These are phyloP conservation scores for Spiraea crenata DNA, from an alignment of 331 rosid genomes.

Conservation along the genomic window DNA sequence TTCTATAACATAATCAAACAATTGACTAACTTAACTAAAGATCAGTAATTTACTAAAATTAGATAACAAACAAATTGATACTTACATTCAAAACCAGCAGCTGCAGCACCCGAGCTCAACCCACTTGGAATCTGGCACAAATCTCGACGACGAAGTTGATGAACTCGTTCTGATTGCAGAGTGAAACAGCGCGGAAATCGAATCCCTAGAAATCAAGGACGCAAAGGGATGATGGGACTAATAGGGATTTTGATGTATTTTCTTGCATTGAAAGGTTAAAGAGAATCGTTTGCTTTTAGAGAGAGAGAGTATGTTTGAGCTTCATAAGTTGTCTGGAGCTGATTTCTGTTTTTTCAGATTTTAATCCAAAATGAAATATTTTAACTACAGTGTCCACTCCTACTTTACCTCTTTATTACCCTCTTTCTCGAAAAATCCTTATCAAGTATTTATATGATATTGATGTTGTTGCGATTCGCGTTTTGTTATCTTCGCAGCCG, in stretches of 20 bases:
- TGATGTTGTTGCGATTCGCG: no score
- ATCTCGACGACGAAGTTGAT: slow-evolving; percentile 46
- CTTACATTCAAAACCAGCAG: slow-evolving; percentile 46
- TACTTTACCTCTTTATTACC: neutral
- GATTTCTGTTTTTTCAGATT: slow-evolving; percentile 22
- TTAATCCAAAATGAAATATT: neutral
- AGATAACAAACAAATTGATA: slow-evolving; percentile 24
- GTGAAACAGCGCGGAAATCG: slow-evolving; percentile 23
- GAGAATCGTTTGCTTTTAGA: slow-evolving; percentile 55
- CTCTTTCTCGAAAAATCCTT: no score
- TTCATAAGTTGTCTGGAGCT: slow-evolving; percentile 42
- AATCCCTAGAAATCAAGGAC: slow-evolving; percentile 42
- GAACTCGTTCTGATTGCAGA: slow-evolving; percentile 24
- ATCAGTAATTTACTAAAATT: slow-evolving; percentile 26
- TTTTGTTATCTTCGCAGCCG: no score
- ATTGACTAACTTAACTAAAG: slow-evolving; percentile 30
- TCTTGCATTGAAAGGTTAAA: slow-evolving; percentile 46
- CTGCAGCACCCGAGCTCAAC: slow-evolving; percentile 54
- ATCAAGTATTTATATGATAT: no score
- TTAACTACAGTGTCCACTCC: neutral
- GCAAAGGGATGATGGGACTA: slow-evolving; percentile 33
- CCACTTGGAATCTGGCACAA: slow-evolving; percentile 37
- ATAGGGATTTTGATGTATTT: slow-evolving; percentile 37
- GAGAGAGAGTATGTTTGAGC: slow-evolving; percentile 25
- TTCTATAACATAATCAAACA: slow-evolving; percentile 18